Base-by-base conservation (phyloP, 1,284 basidiomycete species). In the Schizophyllum amplum region DNA sequence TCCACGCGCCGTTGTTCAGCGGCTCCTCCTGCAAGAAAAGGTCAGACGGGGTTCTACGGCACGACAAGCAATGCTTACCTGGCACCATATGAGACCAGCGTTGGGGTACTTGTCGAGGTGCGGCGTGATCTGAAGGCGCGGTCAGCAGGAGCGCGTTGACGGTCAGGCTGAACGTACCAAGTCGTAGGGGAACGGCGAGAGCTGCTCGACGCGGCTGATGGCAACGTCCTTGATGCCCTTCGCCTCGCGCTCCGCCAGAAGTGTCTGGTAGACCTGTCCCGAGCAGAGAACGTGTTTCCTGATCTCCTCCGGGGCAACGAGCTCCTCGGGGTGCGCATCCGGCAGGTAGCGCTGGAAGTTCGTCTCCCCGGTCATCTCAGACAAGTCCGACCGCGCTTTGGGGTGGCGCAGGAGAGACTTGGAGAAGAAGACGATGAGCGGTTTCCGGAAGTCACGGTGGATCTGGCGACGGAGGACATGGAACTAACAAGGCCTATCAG, bases 41-140 rank as follows among this genome's bases (percentile, higher is more conserved):
- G 55, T 59, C 48, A 52, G 50, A 51, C 15, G 46, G 49, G 7
- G 52, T 53, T n/a, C 55, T 20, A 17, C 22, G 1, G 51, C 23
- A 7, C 2, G 46, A 15, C 46, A 27, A 6, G 42, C 56, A 33
- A 21, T 13, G 57, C 66, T 56, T 66, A 86, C 86, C 75, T 98
- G 95, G 66, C 88, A 92, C 92, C 93, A 98, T 55, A 93, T 76
- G 49, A 97, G 71, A 63, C 91, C 88, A 24, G 94, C 92, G 70
- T 99, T 97, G 62, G 94, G 92, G 77, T 98, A 99, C 74, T 86
- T 87, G 78, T 99, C 96, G 46, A 98, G 80, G 70, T 95, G 90
- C 24, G 91, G 86, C 23, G 88, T 92, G 63, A 93, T 66, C 89
- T 90, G 61, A 2, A 49, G 53, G 53, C 24, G 52, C 13, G 57